Evolutionary conservation across 2,329 filamentous ascomycete species (phyloP).

Genomic region (Phaeosphaeria sp.): DNA sequence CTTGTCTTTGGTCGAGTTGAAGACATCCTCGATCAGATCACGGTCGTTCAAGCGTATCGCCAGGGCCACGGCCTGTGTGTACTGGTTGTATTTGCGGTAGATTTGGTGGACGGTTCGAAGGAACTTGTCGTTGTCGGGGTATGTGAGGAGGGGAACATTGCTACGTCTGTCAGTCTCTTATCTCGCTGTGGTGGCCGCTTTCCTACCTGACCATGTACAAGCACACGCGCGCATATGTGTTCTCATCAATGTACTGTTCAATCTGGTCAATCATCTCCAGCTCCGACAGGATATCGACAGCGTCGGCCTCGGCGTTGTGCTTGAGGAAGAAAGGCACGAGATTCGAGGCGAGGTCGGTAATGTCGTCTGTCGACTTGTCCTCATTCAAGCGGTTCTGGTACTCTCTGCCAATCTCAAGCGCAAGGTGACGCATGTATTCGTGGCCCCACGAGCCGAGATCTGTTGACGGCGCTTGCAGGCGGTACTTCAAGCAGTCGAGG

Average conservation of each 20-base stretch:
- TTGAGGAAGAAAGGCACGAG: slow-evolving; percentile 94
- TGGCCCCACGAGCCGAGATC: slow-evolving; percentile 98
- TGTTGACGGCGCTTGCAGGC: slow-evolving; percentile 84
- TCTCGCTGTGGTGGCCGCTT: background rate
- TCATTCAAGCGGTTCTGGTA: slow-evolving; percentile 86
- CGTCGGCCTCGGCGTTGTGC: slow-evolving; percentile 97
- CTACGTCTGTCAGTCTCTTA: slow-evolving; percentile 49
- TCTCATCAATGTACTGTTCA: slow-evolving; percentile 85
- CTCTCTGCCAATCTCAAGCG: slow-evolving; percentile 93
- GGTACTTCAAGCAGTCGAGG: slow-evolving; percentile 95
- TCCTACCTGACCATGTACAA: slow-evolving; percentile 89
- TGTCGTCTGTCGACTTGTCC: slow-evolving; percentile 82
- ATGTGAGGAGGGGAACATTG: slow-evolving; percentile 97
- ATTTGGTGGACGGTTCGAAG: slow-evolving; percentile 91
- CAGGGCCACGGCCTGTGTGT: slow-evolving; percentile 90
- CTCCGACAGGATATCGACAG: slow-evolving; percentile 95
- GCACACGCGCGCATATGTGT: slow-evolving; percentile 92
- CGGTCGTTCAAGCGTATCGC: slow-evolving; percentile 92
- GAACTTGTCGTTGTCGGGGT: slow-evolving; percentile 96
- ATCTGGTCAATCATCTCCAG: slow-evolving; percentile 96
- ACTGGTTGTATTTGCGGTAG: slow-evolving; percentile 91
- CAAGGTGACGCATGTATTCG: slow-evolving; percentile 95
- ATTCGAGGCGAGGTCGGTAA: slow-evolving; percentile 81
- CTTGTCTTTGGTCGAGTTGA: slow-evolving; percentile 79
- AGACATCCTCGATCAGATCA: slow-evolving; percentile 80